Conservation (phyloP, 257 asterid species). For the Rhazya stricta region DNA sequence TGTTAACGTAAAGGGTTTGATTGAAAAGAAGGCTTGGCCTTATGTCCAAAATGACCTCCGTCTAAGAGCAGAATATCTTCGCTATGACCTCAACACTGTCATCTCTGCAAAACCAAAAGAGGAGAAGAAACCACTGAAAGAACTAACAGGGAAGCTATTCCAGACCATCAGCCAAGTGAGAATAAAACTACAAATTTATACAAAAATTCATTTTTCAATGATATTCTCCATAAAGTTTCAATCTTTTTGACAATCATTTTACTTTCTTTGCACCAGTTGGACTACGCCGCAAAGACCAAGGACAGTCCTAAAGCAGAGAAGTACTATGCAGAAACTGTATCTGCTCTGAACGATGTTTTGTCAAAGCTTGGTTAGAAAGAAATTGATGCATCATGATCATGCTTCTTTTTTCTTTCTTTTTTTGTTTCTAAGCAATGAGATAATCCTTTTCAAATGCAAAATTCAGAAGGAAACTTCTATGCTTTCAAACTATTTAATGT, state of each 20-base stretch:
- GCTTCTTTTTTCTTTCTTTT: not conserved
- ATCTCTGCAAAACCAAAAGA: conserved; percentile 75
- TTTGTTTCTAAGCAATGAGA: conserved; percentile 23
- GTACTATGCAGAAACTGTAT: conserved; percentile 68
- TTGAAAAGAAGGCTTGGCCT: conserved; percentile 94
- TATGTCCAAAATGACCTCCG: conserved; percentile 88
- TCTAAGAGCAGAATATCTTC: conserved; percentile 56
- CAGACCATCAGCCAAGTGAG: conserved; percentile 52
- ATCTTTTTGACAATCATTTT: not conserved
- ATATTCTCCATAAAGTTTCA: no score
- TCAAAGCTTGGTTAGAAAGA: conserved; percentile 64
- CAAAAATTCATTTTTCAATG: not conserved
- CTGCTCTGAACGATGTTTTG: conserved; percentile 61
- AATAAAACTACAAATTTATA: not conserved
- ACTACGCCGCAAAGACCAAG: conserved; percentile 86
- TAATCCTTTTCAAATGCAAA: conserved; percentile 20
- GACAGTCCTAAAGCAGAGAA: conserved; percentile 67
- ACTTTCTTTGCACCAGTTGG: conserved; percentile 47
- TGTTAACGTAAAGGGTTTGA: conserved; percentile 46
- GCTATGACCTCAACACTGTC: conserved; percentile 86
- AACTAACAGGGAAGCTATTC: conserved; percentile 61
- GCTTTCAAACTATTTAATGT: not conserved
- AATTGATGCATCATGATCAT: conserved; percentile 21
- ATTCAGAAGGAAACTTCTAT: conserved; percentile 1
- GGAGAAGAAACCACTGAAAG: conserved; percentile 59